Evolutionary conservation across 495 filamentous ascomycete genomes (phyloP).

Genomic region (Bacidia rubella): DNA sequence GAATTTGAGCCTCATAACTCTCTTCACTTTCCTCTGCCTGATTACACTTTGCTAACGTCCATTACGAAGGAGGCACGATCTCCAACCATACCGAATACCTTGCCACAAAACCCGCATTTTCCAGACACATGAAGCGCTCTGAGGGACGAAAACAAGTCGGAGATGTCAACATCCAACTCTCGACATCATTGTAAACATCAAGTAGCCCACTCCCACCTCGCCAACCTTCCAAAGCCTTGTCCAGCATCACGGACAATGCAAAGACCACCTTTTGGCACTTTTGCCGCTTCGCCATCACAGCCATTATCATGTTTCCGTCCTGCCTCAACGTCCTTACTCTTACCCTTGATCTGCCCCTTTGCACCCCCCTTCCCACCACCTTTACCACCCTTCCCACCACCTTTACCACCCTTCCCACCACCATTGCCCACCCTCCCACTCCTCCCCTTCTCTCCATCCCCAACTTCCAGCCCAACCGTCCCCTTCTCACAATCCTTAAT

Average conservation of each 20-base stretch:
- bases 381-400: neutral
- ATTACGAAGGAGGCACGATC: no score
- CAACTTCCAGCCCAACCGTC: neutral
- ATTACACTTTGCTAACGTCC: no score
- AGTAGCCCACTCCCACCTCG: slow-evolving; percentile 54
- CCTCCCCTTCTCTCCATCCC: neutral
- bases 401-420: neutral
- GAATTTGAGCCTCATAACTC: no score
- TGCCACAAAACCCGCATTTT: no score
- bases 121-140: no score
- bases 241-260: slow-evolving; percentile 77
- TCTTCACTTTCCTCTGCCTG: no score
- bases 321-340: slow-evolving; percentile 20
- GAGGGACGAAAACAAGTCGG: no score
- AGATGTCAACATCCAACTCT: no score
- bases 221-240: slow-evolving; percentile 61
- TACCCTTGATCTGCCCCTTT: neutral
- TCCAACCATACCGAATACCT: no score
- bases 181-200: no score
- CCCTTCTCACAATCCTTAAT: neutral
- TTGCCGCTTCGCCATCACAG: no score
- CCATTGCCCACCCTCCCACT: slow-evolving; percentile 20
- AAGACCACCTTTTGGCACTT: slow-evolving; percentile 18
- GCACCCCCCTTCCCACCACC: slow-evolving; percentile 12
- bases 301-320: neutral